Evolutionary conservation across 2,329 filamentous ascomycete species (phyloP).

Genomic region (Epichloe scottii): DNA sequence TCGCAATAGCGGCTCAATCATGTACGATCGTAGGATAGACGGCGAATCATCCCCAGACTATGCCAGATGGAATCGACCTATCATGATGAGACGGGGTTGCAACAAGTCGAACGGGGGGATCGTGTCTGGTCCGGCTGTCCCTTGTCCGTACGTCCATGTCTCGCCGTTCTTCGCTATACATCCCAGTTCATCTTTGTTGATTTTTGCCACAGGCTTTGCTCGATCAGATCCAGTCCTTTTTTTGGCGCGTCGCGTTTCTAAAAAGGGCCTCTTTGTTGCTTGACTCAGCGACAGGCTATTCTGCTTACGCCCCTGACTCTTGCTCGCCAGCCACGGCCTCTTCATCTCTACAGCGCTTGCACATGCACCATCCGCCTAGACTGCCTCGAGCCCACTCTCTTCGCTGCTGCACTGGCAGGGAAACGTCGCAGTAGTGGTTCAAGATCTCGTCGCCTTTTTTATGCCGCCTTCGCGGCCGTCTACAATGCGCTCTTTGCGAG

Average conservation of each 20-base stretch:
- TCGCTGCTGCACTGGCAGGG: constrained; percentile 62
- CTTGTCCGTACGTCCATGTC: too few species aligned
- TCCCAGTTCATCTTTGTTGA: too few species aligned
- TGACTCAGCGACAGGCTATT: background rate
- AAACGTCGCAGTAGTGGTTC: constrained; percentile 89
- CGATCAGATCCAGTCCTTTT: too few species aligned
- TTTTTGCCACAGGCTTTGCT: too few species aligned
- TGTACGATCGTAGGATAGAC: too few species aligned
- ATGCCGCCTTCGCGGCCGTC: constrained; percentile 47
- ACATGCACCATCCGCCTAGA: constrained; percentile 81
- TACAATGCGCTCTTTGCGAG: constrained; percentile 43
- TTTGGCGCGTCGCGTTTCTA: too few species aligned
- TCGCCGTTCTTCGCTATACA: too few species aligned
- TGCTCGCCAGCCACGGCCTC: constrained; percentile 21
- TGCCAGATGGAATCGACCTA: background rate
- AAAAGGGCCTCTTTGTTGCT: too few species aligned
- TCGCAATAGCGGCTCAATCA: too few species aligned
- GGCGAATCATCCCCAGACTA: too few species aligned
- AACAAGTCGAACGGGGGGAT: background rate
- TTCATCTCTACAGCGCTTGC: constrained; percentile 68
- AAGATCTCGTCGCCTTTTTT: constrained; percentile 72
- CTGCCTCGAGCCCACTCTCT: constrained; percentile 83
- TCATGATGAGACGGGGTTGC: background rate
- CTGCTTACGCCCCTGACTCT: background rate
- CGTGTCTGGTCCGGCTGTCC: background rate